Evolutionary conservation across 768 basidiomycete genomes (phyloP).

Genomic region (Lactifluus subvellereus): DNA sequence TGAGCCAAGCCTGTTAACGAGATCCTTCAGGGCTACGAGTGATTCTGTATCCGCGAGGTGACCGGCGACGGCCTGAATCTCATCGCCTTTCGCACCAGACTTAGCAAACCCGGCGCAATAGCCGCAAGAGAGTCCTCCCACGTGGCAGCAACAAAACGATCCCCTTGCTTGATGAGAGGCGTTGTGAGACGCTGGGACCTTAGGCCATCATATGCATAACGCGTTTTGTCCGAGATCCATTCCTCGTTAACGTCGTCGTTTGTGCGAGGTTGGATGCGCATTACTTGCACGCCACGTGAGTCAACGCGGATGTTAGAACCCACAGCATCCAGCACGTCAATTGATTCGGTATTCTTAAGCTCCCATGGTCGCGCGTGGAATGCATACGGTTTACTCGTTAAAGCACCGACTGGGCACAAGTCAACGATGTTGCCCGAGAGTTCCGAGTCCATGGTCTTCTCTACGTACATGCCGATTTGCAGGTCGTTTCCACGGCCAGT

Average conservation of each 20-base stretch:
- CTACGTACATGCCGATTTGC: slow-evolving; percentile 98
- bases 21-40: slow-evolving; percentile 88
- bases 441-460: slow-evolving; percentile 96
- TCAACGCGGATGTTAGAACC: slow-evolving; percentile 97
- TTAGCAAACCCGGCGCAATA: slow-evolving; percentile 71
- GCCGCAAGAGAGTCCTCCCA: slow-evolving; percentile 88
- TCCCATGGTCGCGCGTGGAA: slow-evolving; percentile 99
- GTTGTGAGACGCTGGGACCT: slow-evolving; percentile 92
- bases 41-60: slow-evolving; percentile 92
- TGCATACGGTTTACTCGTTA: slow-evolving; percentile 98
- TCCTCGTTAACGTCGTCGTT: slow-evolving; percentile 99
- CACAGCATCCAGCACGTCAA: slow-evolving; percentile 93
- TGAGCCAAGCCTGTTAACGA: slow-evolving; percentile 88
- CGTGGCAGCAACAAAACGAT: slow-evolving; percentile 81
- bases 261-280: slow-evolving; percentile 93
- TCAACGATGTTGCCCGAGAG: slow-evolving; percentile 96
- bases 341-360: slow-evolving; percentile 93
- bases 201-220: slow-evolving; percentile 93
- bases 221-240: slow-evolving; percentile 99
- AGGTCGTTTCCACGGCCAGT: slow-evolving; percentile 97
- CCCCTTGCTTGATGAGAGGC: slow-evolving; percentile 86
- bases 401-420: slow-evolving; percentile 95
- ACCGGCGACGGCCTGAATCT: slow-evolving; percentile 94
- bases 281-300: slow-evolving; percentile 91
- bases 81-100: slow-evolving; percentile 81